phyloP scores from a whole-genome alignment of 139 green algal genomes.

The Coelastrella sp. region DNA sequence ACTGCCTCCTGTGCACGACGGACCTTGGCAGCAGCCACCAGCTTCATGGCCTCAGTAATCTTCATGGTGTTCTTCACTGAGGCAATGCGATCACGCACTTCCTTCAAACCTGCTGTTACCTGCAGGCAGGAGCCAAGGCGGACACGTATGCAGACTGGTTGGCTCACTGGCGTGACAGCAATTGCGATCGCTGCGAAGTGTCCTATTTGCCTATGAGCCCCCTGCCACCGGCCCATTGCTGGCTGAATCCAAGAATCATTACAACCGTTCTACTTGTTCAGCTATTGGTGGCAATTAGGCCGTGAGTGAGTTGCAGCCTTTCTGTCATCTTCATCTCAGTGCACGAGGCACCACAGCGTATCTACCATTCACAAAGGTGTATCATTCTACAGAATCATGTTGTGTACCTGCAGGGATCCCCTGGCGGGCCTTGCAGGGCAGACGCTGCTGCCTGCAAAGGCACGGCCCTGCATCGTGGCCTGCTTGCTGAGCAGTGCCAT shows the following conservation, averaged over 20 bases:
- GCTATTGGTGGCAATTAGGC: not conserved
- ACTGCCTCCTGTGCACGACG: conserved; percentile 97
- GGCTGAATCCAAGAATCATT: too few relatives aligned
- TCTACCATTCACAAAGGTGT: not conserved
- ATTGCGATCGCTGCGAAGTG: not conserved
- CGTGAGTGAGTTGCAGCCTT: not conserved
- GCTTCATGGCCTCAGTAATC: conserved; percentile 98
- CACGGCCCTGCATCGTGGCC: conserved; percentile 17
- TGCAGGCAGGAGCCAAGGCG: conserved; percentile 14
- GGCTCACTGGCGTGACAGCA: conserved; percentile 9
- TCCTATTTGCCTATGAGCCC: too few relatives aligned
- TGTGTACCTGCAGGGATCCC: conserved; percentile 21
- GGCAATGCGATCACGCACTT: conserved; percentile 93
- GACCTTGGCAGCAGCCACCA: conserved; percentile 95
- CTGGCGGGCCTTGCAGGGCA: conserved; percentile 1
- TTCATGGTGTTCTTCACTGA: conserved; percentile 99
- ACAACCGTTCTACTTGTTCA: too few relatives aligned
- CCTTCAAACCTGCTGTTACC: conserved; percentile 84
- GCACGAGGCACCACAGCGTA: not conserved
- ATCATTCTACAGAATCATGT: not conserved
- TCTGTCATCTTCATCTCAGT: not conserved
- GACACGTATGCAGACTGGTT: not conserved
- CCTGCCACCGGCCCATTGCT: too few relatives aligned
- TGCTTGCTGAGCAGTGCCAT: conserved; percentile 16
- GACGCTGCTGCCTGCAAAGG: conserved; percentile 3